Evolutionary conservation across 768 basidiomycete genomes (phyloP).

Genomic region (Trametes meyenii): DNA sequence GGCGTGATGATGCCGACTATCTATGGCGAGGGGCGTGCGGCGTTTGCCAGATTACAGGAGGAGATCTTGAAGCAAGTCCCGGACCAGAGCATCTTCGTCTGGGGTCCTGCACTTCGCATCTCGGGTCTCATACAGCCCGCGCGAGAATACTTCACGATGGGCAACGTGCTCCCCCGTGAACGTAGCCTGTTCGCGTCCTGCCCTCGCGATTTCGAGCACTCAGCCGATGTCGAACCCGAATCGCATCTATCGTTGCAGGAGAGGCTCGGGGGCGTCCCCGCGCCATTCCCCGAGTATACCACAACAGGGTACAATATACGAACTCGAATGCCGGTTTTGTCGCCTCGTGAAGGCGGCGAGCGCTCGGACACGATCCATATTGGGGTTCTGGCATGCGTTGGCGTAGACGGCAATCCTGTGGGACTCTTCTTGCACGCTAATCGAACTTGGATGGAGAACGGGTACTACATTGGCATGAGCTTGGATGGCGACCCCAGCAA

Average conservation of each 20-base stretch:
- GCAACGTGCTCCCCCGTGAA: not conserved
- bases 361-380: not conserved
- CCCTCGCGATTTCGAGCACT: not conserved
- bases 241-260: not conserved
- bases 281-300: not conserved
- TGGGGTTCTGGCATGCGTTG: not conserved
- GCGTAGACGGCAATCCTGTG: not conserved
- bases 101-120: not conserved
- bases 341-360: not conserved
- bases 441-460: not conserved
- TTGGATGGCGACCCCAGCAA: not conserved
- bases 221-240: not conserved
- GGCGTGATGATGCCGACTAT: constrained; percentile 7
- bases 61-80: constrained; percentile 5
- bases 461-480: not conserved
- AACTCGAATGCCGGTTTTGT: not conserved
- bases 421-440: not conserved
- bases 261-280: not conserved
- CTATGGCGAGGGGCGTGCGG: constrained; percentile 10
- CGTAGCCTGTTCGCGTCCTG: not conserved
- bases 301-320: not conserved
- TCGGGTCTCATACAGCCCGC: not conserved
- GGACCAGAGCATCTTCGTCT: constrained; percentile 4
- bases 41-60: constrained; percentile 9
- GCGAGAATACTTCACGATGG: not conserved